These are phyloP conservation scores for Triticum monococcum DNA, from an alignment of 176 grass and related monocot genomes.

Conservation along the genomic window DNA sequence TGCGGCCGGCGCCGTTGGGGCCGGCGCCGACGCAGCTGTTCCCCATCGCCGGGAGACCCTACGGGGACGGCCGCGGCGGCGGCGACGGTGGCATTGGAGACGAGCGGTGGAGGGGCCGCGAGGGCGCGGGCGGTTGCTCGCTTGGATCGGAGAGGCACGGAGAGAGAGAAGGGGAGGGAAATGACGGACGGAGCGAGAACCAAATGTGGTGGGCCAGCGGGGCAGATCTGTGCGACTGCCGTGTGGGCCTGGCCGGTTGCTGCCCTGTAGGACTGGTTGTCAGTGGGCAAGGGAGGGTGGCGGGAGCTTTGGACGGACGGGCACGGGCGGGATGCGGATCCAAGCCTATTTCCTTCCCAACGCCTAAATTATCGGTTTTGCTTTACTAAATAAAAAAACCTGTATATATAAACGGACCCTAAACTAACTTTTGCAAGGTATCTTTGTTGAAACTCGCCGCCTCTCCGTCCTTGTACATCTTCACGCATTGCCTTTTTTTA, in stretches of 20 bases:
- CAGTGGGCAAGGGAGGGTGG: slow-evolving; percentile 2
- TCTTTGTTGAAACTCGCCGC: too few relatives aligned
- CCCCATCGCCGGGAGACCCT: slow-evolving; percentile 55
- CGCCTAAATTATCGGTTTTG: too few relatives aligned
- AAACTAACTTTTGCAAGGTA: too few relatives aligned
- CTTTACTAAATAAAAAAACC: too few relatives aligned
- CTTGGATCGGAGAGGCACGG: slow-evolving; percentile 39
- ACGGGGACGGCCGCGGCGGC: slow-evolving; percentile 36
- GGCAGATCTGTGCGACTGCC: background rate
- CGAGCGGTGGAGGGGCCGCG: slow-evolving; percentile 41
- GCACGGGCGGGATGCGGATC: background rate
- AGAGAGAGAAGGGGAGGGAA: background rate
- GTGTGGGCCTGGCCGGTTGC: background rate
- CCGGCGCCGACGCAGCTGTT: slow-evolving; percentile 60
- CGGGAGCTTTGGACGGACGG: background rate
- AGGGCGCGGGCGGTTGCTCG: slow-evolving; percentile 32
- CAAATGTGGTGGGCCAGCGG: slow-evolving; percentile 8
- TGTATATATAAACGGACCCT: too few relatives aligned
- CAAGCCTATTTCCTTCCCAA: background rate
- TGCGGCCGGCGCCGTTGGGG: slow-evolving; percentile 47
- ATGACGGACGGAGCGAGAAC: background rate
- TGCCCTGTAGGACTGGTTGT: background rate
- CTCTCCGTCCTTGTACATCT: too few relatives aligned
- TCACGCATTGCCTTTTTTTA: too few relatives aligned
- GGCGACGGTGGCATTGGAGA: slow-evolving; percentile 45